Evolutionary conservation across 2,329 filamentous ascomycete species (phyloP), one percentile per base, ranked within the genome.

Genomic region (Colletotrichum lupini): DNA sequence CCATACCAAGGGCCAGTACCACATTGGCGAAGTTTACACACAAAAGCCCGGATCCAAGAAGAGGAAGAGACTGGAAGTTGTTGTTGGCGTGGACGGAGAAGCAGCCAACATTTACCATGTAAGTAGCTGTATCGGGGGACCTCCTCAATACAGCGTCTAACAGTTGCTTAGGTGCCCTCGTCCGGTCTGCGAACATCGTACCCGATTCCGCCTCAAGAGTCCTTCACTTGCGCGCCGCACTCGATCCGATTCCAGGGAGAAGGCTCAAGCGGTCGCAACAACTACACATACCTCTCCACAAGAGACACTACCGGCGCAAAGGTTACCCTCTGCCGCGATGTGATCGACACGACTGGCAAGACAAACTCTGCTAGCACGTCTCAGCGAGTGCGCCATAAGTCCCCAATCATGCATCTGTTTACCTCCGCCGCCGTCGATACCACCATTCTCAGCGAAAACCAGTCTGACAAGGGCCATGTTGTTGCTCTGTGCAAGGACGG

Each of bases 91-190:
- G 77, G 90, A 93, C 79, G 91, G 91, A 73, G 91, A 92, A 78
- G 88, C 90, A 4, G 84, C 91, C 3, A 92, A 91, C 76, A 87
- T 93, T 55, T 93, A 93, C 77, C 90, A 92, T 85, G 90, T 91
- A 77, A 77, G 89, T 80, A 60, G 66, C 32, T 16, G n/a, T 16
- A 14, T 24, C 37, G 37, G 37, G 37, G 37, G 28, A 5, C 9
- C 14, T 14, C 32, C 22, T 32, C 67, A n/a, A 63, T 65, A 74
- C 57, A 6, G 42, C 56, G 11, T 58, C 28, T 28, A 16, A 65
- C 76, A 72, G 81, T 66, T 11, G 8, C n/a, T 5, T 75, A 93
- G 91, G 85, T 92, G 58, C 86, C 90, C 4, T 88, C 89, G 4
- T 89, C 90, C 6, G 86, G 88, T 74, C 83, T 92, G 74, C 87